Base-by-base conservation (phyloP, 306 rosid genomes). In the Castanea mollissima region DNA sequence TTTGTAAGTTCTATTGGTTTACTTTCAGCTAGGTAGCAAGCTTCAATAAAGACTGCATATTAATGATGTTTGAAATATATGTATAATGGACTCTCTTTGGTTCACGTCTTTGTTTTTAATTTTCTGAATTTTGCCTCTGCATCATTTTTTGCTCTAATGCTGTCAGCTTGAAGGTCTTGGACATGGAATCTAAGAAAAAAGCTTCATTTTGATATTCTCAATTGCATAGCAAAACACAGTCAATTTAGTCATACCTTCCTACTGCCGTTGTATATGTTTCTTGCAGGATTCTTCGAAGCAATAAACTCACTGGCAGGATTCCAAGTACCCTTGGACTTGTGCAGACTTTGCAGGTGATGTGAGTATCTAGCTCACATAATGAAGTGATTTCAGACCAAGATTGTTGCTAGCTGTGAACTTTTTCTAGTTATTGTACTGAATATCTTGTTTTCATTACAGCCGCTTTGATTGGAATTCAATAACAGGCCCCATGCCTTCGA, bases 301-400 rank as follows among this genome's bases (percentile, higher is more conserved):
- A 93, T 80, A 1, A 67, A 12, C 80, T 93, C 35, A 80, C 7
- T 23, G 94, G 98, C 20, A 73, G 34, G 56, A 88, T 93, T 63
- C 98, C 94, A 55, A 59, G 79, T 35, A 88, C 92, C 38, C 79
- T 91, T 69, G 91, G 90, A 78, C 89, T 78, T 35, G 90, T 89
- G 75, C 49, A 58, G 77, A 18, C 55, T 64, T 80, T 89, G 73
- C 82, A 74, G 81, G 87, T 88, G 79, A 74, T 93, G 97, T 93
- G 79, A 93, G 98, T 93, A 56, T 77, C 85, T 60, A 75, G 15
- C 58, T 73, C 55, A 77, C 56, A 72, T 70, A 55, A 49, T 68
- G n/a, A 54, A 65, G 83, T 34, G 41, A 71, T 78, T 58, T 67
- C 75, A 9, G 29, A 16, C 72, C 69, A 13, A 21, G 44, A 15